phyloP scores from a whole-genome alignment of 2,329 filamentous ascomycete species.

The Scopulariopsis brevicaulis region DNA sequence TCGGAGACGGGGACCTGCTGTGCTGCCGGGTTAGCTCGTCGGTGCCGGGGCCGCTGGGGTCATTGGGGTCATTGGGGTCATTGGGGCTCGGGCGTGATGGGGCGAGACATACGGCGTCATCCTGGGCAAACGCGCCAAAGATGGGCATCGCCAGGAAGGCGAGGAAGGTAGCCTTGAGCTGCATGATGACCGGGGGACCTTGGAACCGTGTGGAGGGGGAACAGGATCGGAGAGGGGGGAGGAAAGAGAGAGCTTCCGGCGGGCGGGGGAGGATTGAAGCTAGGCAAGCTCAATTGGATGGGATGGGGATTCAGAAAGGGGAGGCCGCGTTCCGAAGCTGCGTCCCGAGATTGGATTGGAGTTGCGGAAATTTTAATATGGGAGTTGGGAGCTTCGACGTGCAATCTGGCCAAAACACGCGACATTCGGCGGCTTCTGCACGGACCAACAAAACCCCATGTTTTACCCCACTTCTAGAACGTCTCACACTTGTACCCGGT shows the following conservation, averaged over 20 bases:
- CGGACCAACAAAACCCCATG: background rate
- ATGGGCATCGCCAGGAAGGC: constrained; percentile 61
- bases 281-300: background rate
- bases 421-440: background rate
- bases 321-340: background rate
- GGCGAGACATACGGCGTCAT: constrained; percentile 35
- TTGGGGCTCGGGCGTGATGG: background rate
- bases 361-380: background rate
- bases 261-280: background rate
- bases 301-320: background rate
- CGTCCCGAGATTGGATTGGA: background rate
- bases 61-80: background rate
- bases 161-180: constrained; percentile 58
- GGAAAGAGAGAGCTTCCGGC: background rate
- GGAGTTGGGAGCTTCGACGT: background rate
- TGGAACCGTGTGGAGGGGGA: background rate
- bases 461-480: background rate
- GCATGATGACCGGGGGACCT: constrained; percentile 41
- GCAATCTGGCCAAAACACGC: constrained; percentile 3
- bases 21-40: background rate
- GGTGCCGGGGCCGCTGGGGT: background rate
- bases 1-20: constrained; percentile 6
- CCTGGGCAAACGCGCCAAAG: constrained; percentile 45
- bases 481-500: too few relatives aligned
- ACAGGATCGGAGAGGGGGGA: background rate